Evolutionary conservation across 2,329 filamentous ascomycete species (phyloP).

Genomic region (Incumbomyces delicatus): DNA sequence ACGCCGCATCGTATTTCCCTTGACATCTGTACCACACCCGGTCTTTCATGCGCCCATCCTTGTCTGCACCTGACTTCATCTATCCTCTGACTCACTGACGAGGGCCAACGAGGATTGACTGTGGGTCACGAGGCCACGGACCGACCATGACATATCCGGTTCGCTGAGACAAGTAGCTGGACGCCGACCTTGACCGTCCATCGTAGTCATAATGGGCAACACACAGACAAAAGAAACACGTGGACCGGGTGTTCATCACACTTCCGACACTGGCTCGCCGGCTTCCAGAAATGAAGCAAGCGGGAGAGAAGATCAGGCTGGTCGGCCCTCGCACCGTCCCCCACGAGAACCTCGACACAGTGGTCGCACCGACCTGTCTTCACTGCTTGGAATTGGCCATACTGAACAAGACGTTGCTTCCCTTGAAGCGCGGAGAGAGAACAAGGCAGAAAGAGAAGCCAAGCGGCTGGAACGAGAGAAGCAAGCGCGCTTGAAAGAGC

Average conservation of each 20-base stretch:
- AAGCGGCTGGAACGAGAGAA: slow-evolving; percentile 76
- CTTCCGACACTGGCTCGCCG: slow-evolving; percentile 12
- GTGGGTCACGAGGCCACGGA: too few relatives aligned
- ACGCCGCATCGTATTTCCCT: too few relatives aligned
- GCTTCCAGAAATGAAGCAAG: slow-evolving; percentile 11
- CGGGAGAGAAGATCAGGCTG: slow-evolving; percentile 4
- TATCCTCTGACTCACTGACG: too few relatives aligned
- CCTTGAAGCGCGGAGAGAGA: slow-evolving; percentile 63
- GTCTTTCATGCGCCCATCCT: too few relatives aligned
- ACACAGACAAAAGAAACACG: slow-evolving; percentile 39
- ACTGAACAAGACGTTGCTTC: slow-evolving; percentile 41
- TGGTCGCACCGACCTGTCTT: slow-evolving; percentile 50
- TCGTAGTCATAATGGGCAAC: slow-evolving; percentile 38
- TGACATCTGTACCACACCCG: too few relatives aligned
- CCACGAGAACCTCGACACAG: slow-evolving; percentile 38
- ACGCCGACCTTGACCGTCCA: too few relatives aligned
- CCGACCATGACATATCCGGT: too few relatives aligned
- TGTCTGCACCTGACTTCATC: too few relatives aligned
- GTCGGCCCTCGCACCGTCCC: slow-evolving; percentile 25
- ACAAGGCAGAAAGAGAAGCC: slow-evolving; percentile 82
- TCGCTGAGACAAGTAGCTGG: too few relatives aligned
- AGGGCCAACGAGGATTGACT: too few relatives aligned
- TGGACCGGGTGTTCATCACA: slow-evolving; percentile 16
- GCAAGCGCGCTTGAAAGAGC: slow-evolving; percentile 63
- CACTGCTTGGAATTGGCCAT: slow-evolving; percentile 47